phyloP scores from a whole-genome alignment of 2,329 filamentous ascomycete genomes.

The Erysiphe pulchra region DNA sequence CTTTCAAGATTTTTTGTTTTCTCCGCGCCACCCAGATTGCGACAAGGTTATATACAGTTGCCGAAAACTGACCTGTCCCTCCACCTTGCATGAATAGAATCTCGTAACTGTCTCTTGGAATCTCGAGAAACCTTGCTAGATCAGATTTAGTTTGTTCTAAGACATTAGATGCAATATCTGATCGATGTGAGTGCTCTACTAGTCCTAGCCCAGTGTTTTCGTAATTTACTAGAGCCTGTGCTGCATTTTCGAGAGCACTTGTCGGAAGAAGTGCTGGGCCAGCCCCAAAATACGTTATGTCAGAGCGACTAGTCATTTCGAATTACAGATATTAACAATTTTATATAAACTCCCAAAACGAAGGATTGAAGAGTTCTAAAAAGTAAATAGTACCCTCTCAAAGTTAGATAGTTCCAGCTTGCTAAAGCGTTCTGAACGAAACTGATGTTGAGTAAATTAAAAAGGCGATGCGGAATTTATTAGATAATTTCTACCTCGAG shows the following conservation, averaged over 20 bases:
- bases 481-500: too few relatives aligned
- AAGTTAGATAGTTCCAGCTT: too few relatives aligned
- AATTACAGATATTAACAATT: too few relatives aligned
- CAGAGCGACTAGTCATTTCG: slow-evolving; percentile 42
- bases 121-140: slow-evolving; percentile 47
- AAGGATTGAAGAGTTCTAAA: too few relatives aligned
- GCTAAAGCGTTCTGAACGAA: too few relatives aligned
- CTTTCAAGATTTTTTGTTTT: slow-evolving; percentile 29
- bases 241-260: slow-evolving; percentile 49
- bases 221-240: slow-evolving; percentile 58
- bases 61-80: slow-evolving; percentile 65
- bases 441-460: too few relatives aligned
- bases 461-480: too few relatives aligned
- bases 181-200: slow-evolving; percentile 78
- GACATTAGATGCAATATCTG: slow-evolving; percentile 49
- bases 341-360: too few relatives aligned
- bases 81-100: slow-evolving; percentile 73
- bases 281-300: slow-evolving; percentile 71
- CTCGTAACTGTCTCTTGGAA: slow-evolving; percentile 58
- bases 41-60: slow-evolving; percentile 62
- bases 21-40: slow-evolving; percentile 55
- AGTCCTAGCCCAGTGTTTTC: slow-evolving; percentile 59
- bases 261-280: slow-evolving; percentile 75
- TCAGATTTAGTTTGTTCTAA: slow-evolving; percentile 55
- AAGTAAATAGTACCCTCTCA: too few relatives aligned